Conservation (phyloP, 169 alveolate genomes). For the Sarcocystis neurona region DNA sequence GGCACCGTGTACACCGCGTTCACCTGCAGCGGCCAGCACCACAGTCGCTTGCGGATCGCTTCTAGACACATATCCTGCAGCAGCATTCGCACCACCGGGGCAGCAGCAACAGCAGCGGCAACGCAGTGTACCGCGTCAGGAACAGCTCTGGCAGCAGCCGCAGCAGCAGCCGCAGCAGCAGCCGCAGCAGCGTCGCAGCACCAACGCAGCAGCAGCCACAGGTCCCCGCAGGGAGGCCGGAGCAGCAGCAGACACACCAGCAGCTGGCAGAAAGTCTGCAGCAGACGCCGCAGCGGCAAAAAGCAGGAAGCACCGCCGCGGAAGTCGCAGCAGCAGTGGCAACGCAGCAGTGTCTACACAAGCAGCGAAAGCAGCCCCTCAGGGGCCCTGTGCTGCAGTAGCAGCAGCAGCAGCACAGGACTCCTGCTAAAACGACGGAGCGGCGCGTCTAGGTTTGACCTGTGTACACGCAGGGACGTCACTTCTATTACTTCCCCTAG, state of each 20-base stretch:
- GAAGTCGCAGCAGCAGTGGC: too few relatives aligned
- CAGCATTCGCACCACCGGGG: neutral
- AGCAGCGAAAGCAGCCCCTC: too few relatives aligned
- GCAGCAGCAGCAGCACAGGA: too few relatives aligned
- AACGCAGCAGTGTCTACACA: too few relatives aligned
- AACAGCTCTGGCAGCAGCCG: neutral
- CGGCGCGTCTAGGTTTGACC: too few relatives aligned
- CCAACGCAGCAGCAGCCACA: slow-evolving; percentile 5
- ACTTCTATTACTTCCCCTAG: too few relatives aligned
- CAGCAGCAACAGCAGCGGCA: neutral
- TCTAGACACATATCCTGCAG: slow-evolving; percentile 38
- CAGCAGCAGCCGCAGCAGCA: neutral
- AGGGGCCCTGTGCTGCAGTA: too few relatives aligned
- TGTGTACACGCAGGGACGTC: too few relatives aligned
- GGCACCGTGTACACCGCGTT: slow-evolving; percentile 4
- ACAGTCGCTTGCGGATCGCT: slow-evolving; percentile 34
- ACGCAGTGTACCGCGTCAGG: neutral
- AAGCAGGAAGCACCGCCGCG: too few relatives aligned
- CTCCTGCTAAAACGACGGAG: too few relatives aligned
- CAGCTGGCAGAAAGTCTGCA: too few relatives aligned
- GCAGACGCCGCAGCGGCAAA: too few relatives aligned
- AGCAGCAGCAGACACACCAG: slow-evolving; percentile 16
- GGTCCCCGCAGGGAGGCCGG: neutral
- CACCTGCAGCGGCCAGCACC: slow-evolving; percentile 54
- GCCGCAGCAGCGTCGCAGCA: neutral